These are phyloP conservation scores for Xylaria multiplex DNA, from an alignment of 2,329 filamentous ascomycete genomes.

Conservation along the genomic window DNA sequence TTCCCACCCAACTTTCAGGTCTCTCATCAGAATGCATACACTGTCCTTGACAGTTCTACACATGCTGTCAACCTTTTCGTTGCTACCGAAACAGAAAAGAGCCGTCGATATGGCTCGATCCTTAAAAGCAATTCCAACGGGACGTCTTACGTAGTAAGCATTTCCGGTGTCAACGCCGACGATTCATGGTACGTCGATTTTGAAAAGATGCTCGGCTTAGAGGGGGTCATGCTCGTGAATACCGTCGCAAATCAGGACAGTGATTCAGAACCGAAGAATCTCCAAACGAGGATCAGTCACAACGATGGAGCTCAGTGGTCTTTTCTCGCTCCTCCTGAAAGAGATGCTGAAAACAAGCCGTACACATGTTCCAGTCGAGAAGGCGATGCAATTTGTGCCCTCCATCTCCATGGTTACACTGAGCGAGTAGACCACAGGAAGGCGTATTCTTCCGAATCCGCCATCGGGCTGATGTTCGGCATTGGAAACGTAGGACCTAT, in stretches of 20 bases:
- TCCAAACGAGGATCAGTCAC: conserved; percentile 93
- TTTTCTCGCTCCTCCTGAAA: conserved; percentile 75
- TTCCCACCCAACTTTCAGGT: conserved; percentile 89
- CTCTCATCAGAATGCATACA: conserved; percentile 83
- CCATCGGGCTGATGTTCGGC: conserved; percentile 89
- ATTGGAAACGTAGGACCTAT: conserved; percentile 86
- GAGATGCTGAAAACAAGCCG: conserved; percentile 75
- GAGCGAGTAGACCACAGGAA: conserved; percentile 84
- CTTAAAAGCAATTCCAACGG: conserved; percentile 99
- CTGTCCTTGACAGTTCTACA: conserved; percentile 92
- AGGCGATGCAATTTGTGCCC: conserved; percentile 75
- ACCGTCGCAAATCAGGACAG: conserved; percentile 79
- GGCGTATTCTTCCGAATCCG: conserved; percentile 88
- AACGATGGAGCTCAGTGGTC: conserved; percentile 94
- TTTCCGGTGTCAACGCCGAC: conserved; percentile 84
- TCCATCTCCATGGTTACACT: conserved; percentile 96
- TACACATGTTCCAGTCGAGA: conserved; percentile 73
- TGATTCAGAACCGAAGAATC: conserved; percentile 75
- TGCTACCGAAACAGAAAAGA: conserved; percentile 73
- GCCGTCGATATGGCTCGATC: conserved; percentile 81
- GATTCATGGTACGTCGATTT: conserved; percentile 85
- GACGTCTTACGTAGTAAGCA: conserved; percentile 89
- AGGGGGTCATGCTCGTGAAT: conserved; percentile 90
- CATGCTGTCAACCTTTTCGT: conserved; percentile 96
- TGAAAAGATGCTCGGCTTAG: conserved; percentile 91